Evolutionary conservation across 164 flowering plant species (phyloP).

Genomic region (Annona squamosa): DNA sequence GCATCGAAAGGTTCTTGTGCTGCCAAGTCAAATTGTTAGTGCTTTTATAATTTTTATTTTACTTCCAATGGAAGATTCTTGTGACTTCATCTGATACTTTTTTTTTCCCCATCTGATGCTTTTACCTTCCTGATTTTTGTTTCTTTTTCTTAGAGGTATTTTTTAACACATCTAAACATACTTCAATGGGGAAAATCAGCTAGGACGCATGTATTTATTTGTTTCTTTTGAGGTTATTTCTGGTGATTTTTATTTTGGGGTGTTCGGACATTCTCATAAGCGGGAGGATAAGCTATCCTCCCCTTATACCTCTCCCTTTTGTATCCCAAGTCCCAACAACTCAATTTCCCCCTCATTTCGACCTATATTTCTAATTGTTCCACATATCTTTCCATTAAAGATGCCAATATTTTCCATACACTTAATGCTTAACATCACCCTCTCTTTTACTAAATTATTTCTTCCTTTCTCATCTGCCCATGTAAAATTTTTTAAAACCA

Average conservation of each 20-base stretch:
- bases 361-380: no score
- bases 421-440: no score
- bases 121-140: conserved; percentile 1
- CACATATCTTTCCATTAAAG: no score
- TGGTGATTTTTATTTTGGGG: neutral
- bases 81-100: neutral
- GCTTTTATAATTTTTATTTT: neutral
- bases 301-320: no score
- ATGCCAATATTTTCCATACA: no score
- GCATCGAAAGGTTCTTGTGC: conserved; percentile 91
- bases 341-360: no score
- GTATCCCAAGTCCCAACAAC: no score
- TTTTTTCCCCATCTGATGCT: conserved; percentile 5
- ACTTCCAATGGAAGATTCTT: neutral
- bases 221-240: no score
- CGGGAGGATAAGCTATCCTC: neutral
- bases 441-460: no score
- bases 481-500: no score
- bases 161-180: conserved; percentile 77
- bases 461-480: no score
- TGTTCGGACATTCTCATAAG: neutral
- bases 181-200: conserved; percentile 90
- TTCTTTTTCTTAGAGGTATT: conserved; percentile 54
- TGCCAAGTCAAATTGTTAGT: conserved; percentile 98
- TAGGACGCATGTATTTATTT: conserved; percentile 70